Conservation (phyloP, 2,329 filamentous ascomycete species). For the Helicocarpus griseus region DNA sequence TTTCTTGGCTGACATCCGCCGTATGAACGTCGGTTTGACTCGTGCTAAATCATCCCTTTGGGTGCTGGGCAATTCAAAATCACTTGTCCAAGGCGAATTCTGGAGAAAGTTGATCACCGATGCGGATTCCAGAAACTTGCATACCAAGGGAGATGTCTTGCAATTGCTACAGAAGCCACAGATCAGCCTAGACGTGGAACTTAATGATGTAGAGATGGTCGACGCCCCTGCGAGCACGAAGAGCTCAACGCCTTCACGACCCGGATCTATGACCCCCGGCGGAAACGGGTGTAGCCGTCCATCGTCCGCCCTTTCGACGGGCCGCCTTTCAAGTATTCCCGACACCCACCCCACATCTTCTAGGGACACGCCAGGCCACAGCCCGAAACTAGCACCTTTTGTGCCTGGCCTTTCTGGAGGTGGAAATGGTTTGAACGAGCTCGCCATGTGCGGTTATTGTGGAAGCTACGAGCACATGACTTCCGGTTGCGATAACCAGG, state of each 20-base stretch:
- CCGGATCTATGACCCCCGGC: conserved; percentile 13
- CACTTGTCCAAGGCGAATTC: conserved; percentile 76
- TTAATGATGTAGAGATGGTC: conserved; percentile 35
- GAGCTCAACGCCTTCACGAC: conserved; percentile 12
- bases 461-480: conserved; percentile 37
- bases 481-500: conserved; percentile 36
- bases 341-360: neutral
- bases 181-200: conserved; percentile 30
- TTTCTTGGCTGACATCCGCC: conserved; percentile 95
- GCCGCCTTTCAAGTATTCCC: conserved; percentile 5
- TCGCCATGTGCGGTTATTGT: conserved; percentile 34
- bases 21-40: conserved; percentile 98
- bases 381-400: conserved; percentile 16
- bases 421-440: conserved; percentile 32
- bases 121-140: conserved; percentile 62
- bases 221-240: conserved; percentile 20
- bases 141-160: conserved; percentile 59
- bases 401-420: conserved; percentile 34
- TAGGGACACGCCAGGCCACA: conserved; percentile 8
- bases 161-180: conserved; percentile 47
- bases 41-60: conserved; percentile 93
- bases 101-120: conserved; percentile 83
- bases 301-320: conserved; percentile 20
- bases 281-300: conserved; percentile 22
- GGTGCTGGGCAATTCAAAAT: conserved; percentile 87